A percentile compares a stretch with the other conserved stretches of the same genome.
Conservation (phyloP, 1,284 basidiomycete species). For the Ustilago crameri region DNA sequence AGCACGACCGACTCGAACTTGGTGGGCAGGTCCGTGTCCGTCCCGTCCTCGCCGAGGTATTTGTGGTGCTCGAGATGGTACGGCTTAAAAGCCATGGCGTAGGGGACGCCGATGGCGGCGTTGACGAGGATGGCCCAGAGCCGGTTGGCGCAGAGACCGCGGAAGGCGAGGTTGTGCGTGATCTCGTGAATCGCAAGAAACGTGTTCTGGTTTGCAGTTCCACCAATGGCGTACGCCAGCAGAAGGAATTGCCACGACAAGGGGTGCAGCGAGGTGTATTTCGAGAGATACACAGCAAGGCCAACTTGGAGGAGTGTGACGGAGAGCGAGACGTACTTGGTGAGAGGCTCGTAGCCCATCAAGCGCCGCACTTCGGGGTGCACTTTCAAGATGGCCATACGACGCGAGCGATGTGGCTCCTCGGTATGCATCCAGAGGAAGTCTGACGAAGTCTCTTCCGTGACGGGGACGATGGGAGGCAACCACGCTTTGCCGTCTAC, state of each 20-base stretch:
- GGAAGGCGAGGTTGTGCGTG: conserved; percentile 96
- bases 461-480: conserved; percentile 56
- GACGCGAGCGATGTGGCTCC: conserved; percentile 89
- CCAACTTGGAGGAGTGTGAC: conserved; percentile 83
- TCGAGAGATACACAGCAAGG: conserved; percentile 71
- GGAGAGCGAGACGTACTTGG: conserved; percentile 83
- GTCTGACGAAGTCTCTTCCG: conserved; percentile 60
- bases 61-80: conserved; percentile 90
- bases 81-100: conserved; percentile 94
- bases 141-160: conserved; percentile 84
- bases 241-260: conserved; percentile 80
- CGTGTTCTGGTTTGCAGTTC: conserved; percentile 94
- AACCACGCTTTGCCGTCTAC: conserved; percentile 57
- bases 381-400: conserved; percentile 89
- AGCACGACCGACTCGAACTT: conserved; percentile 83
- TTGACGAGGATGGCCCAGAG: conserved; percentile 89
- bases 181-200: conserved; percentile 99
- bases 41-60: conserved; percentile 91
- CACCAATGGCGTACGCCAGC: conserved; percentile 86
- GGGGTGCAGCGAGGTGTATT: conserved; percentile 70
- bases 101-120: conserved; percentile 91
- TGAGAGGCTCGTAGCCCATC: conserved; percentile 92
- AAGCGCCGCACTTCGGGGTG: conserved; percentile 93
- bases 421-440: conserved; percentile 93
- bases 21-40: conserved; percentile 94